A percentile compares a stretch with the other conserved stretches of the same genome.
Conservation (phyloP, 768 basidiomycete genomes). For the Hortiboletus campestris region DNA sequence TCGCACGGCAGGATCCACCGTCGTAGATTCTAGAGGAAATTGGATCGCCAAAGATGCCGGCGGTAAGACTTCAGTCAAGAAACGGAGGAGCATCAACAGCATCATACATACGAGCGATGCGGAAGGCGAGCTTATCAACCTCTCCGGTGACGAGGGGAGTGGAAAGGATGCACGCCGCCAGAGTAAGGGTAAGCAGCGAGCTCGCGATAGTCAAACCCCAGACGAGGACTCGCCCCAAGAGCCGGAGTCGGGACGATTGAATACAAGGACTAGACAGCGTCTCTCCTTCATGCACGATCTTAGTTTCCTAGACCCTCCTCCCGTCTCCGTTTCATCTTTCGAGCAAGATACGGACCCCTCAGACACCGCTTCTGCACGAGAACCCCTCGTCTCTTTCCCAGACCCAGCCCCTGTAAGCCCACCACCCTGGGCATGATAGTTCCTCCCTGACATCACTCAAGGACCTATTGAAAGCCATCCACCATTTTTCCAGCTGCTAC, state of each 20-base stretch:
- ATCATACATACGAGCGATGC: constrained; percentile 20
- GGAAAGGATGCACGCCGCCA: constrained; percentile 11
- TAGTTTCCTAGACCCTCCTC: constrained; percentile 49
- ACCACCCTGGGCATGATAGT: not conserved
- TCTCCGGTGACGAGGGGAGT: constrained; percentile 20
- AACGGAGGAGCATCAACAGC: constrained; percentile 27
- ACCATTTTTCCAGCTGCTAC: constrained; percentile 51
- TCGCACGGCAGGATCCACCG: constrained; percentile 35
- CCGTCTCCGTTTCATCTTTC: constrained; percentile 5
- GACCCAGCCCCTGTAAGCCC: constrained; percentile 53
- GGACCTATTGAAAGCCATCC: constrained; percentile 53
- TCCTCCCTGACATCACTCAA: constrained; percentile 28
- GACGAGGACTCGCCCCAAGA: constrained; percentile 11
- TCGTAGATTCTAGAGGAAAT: constrained; percentile 52
- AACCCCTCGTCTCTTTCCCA: constrained; percentile 19
- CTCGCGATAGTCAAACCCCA: constrained; percentile 10
- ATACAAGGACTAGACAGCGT: constrained; percentile 38
- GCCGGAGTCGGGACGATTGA: constrained; percentile 10
- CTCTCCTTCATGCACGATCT: constrained; percentile 48
- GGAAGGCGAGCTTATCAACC: constrained; percentile 25
- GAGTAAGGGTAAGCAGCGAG: constrained; percentile 27
- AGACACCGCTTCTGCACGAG: constrained; percentile 2
- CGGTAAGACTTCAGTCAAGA: constrained; percentile 44
- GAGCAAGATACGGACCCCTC: constrained; percentile 4
- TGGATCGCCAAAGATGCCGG: constrained; percentile 70